These are phyloP conservation scores for Ustilago loliicola DNA, from an alignment of 1,284 basidiomycete species.

Conservation along the genomic window DNA sequence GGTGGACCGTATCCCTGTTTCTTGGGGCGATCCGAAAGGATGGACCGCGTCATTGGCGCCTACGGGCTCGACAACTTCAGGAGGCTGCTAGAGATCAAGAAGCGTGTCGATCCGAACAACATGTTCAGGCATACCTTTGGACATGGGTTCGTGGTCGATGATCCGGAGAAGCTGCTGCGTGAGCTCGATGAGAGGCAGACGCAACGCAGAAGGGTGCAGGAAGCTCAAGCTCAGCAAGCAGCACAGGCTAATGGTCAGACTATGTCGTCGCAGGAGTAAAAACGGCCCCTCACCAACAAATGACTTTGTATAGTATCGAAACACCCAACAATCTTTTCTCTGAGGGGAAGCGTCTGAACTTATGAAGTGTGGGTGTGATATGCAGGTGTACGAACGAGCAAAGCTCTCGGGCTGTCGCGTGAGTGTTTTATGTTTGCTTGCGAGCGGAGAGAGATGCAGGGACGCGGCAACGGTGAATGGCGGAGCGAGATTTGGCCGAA, in stretches of 20 bases:
- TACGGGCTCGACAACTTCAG: slow-evolving; percentile 58
- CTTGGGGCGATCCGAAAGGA: slow-evolving; percentile 53
- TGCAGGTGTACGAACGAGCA: background rate
- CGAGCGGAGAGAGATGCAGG: background rate
- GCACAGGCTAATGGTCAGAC: slow-evolving; percentile 19
- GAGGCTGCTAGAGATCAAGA: slow-evolving; percentile 53
- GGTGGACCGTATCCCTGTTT: slow-evolving; percentile 63
- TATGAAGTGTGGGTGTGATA: background rate
- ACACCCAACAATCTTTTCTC: background rate
- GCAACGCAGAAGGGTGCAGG: slow-evolving; percentile 22
- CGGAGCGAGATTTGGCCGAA: slow-evolving; percentile 7
- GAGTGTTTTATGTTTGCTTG: background rate
- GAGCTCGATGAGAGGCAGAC: slow-evolving; percentile 31
- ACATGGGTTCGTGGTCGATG: slow-evolving; percentile 38
- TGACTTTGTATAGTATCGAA: background rate
- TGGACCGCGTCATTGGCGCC: slow-evolving; percentile 50
- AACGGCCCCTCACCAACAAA: background rate
- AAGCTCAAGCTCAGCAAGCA: slow-evolving; percentile 30
- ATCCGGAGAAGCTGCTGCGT: slow-evolving; percentile 24
- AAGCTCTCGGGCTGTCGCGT: background rate
- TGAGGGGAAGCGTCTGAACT: background rate
- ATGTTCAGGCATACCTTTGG: slow-evolving; percentile 61
- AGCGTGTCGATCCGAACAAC: slow-evolving; percentile 50
- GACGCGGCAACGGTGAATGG: background rate
- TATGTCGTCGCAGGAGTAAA: slow-evolving; percentile 26